A percentile compares a stretch with the other conserved stretches of the same genome.
Conservation (phyloP, 805 yeast species). For the Lachancea quebecensis region DNA sequence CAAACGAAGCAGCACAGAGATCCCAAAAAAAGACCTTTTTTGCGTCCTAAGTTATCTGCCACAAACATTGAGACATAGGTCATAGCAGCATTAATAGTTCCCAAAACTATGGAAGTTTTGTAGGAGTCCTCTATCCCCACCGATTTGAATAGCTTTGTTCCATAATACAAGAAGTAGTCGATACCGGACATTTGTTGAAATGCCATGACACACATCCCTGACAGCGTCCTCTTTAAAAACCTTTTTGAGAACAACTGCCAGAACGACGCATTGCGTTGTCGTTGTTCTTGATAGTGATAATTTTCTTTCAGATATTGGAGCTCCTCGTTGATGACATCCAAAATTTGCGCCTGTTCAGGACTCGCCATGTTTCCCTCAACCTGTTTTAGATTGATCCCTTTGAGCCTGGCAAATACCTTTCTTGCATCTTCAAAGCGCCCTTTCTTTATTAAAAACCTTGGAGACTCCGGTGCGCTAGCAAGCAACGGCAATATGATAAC, state of each 20-base stretch:
- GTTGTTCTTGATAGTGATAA: constrained; percentile 2
- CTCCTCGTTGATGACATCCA: constrained; percentile 3
- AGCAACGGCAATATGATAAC: constrained; percentile 47
- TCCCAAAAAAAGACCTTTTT: constrained; percentile 35
- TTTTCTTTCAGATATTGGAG: constrained; percentile 1
- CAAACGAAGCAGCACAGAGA: constrained; percentile 44
- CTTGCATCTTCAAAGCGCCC: constrained; percentile 47
- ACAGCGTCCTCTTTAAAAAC: constrained; percentile 5
- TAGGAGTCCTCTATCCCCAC: constrained; percentile 48
- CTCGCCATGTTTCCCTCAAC: not conserved
- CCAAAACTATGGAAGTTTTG: constrained; percentile 47
- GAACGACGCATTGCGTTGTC: not conserved
- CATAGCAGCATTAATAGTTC: constrained; percentile 46
- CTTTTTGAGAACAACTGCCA: constrained; percentile 5
- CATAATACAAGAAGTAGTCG: constrained; percentile 62
- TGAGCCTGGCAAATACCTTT: constrained; percentile 36
- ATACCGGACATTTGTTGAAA: constrained; percentile 50
- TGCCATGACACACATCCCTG: constrained; percentile 7
- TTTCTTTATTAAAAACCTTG: constrained; percentile 48
- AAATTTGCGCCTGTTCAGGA: not conserved
- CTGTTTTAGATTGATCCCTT: not conserved
- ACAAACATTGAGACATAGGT: constrained; percentile 43
- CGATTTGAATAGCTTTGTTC: constrained; percentile 50
- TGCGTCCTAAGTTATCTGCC: constrained; percentile 46
- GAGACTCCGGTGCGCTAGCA: constrained; percentile 56